phyloP scores from a whole-genome alignment of 306 rosid genomes.

The Clitoria ternatea region DNA sequence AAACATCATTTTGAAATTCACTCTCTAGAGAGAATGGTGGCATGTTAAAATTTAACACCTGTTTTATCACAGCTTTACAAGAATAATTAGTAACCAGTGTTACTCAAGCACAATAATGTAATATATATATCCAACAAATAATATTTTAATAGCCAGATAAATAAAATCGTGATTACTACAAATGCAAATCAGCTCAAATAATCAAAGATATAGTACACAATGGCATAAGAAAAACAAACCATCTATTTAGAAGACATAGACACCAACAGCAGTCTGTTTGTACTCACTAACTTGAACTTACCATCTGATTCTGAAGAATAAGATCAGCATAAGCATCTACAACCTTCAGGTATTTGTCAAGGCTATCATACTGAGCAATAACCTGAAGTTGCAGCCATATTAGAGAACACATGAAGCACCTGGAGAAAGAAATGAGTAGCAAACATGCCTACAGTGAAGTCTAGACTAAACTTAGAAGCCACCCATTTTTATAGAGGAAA shows the following conservation, averaged over 20 bases:
- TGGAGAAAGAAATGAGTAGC: not conserved
- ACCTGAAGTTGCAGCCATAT: slow-evolving; percentile 48
- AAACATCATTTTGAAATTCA: too few relatives aligned
- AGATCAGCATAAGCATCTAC: slow-evolving; percentile 86
- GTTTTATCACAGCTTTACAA: not conserved
- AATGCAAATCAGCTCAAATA: slow-evolving; percentile 7
- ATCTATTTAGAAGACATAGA: slow-evolving; percentile 1
- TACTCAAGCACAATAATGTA: not conserved
- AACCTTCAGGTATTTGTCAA: slow-evolving; percentile 80
- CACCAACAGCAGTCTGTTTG: slow-evolving; percentile 3
- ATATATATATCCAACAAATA: not conserved
- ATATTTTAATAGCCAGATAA: not conserved
- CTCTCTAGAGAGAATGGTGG: too few relatives aligned
- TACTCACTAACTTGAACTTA: slow-evolving; percentile 34
- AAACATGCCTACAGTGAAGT: slow-evolving; percentile 15
- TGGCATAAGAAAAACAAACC: slow-evolving; percentile 1
- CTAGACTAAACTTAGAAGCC: not conserved
- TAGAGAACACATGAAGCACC: slow-evolving; percentile 20
- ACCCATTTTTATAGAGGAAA: not conserved
- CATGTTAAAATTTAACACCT: not conserved
- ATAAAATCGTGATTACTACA: slow-evolving; percentile 1
- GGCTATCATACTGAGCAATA: slow-evolving; percentile 51
- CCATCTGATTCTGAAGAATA: slow-evolving; percentile 78
- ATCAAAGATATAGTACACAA: too few relatives aligned
- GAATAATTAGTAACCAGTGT: not conserved